These are phyloP conservation scores for Heterococcus sp. DNA, from an alignment of 108 stramenopile genomes.

Conservation along the genomic window DNA sequence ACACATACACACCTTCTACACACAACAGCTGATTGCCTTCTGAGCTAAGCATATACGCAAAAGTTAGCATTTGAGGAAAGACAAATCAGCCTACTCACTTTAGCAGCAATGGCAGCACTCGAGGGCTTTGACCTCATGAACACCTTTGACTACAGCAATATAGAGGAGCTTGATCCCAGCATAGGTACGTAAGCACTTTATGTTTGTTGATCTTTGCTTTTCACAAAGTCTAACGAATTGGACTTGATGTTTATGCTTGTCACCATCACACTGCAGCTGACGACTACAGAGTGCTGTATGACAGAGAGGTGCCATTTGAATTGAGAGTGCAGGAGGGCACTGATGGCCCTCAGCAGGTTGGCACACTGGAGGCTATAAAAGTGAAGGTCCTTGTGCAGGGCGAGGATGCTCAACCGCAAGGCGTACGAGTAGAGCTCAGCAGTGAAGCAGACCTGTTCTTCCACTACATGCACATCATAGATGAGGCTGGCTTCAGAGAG, in stretches of 20 bases:
- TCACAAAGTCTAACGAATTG: too few relatives aligned
- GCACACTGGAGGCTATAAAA: conserved; percentile 66
- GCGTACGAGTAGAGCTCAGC: conserved; percentile 56
- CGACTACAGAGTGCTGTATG: conserved; percentile 53
- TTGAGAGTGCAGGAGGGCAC: conserved; percentile 50
- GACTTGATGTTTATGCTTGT: too few relatives aligned
- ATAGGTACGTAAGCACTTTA: conserved; percentile 27
- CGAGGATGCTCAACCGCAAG: conserved; percentile 33
- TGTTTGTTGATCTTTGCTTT: neutral
- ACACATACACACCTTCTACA: too few relatives aligned
- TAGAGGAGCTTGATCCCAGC: conserved; percentile 59
- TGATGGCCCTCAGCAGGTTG: conserved; percentile 55
- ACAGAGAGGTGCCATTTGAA: conserved; percentile 63
- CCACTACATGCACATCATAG: conserved; percentile 56
- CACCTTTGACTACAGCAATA: conserved; percentile 46
- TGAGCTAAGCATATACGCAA: too few relatives aligned
- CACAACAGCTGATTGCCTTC: too few relatives aligned
- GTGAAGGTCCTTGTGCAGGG: conserved; percentile 62
- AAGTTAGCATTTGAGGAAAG: too few relatives aligned
- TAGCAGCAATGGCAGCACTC: conserved; percentile 1
- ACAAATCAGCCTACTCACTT: too few relatives aligned
- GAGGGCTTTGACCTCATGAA: conserved; percentile 26
- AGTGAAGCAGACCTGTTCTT: conserved; percentile 66
- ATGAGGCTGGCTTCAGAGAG: conserved; percentile 47
- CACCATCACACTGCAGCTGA: conserved; percentile 34